Base-by-base conservation (phyloP, 257 asterid species). In the Solanum virginianum region DNA sequence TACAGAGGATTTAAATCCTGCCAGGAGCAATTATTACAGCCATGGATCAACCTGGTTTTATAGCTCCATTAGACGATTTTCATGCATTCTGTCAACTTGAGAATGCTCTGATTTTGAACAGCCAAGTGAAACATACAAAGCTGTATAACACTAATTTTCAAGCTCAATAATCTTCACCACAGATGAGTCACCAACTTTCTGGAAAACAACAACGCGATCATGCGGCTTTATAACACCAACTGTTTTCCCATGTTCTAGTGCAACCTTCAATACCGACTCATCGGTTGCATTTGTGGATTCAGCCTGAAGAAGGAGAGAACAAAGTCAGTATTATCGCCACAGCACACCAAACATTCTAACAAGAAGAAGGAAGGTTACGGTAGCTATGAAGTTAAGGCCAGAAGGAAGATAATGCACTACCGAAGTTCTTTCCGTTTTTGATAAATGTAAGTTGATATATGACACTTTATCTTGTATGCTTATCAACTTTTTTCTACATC, bases 151-250 rank as follows among this genome's bases (percentile, higher is more conserved):
- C 80, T 90, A 96, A 82, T 93, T 96, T 86, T 96, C 98, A 43
- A 96, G 99, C 88, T 96, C 99, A 12, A 96, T 96, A 29, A 96
- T 94, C 98, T 96, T 94, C 26, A 96, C 98, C 15, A 95, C 97
- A 1, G 99, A 92, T 68, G 98, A 94, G 89, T 95, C 99, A 77
- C 99, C 99, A 36, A 96, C 94, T 86, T 96, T 96, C 90, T 96
- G 99, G 93, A 95, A 96, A 85, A 96, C 93, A 84, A 96, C 98
- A 65, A 94, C 97, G 45, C 99, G 91, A 65, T 94, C 99, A 74
- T 94, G 99, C 6, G 98, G 86, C 89, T 93, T 96, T 81, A 96
- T 85, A 17, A 96, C 88, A 79, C 98, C 99, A 0, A 96, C 88
- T 51, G 94, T 92, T 92, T 94, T 96, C 62, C 99, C 99, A 71